Conservation (phyloP, 208 protist species). For the Crithidia bombi region DNA sequence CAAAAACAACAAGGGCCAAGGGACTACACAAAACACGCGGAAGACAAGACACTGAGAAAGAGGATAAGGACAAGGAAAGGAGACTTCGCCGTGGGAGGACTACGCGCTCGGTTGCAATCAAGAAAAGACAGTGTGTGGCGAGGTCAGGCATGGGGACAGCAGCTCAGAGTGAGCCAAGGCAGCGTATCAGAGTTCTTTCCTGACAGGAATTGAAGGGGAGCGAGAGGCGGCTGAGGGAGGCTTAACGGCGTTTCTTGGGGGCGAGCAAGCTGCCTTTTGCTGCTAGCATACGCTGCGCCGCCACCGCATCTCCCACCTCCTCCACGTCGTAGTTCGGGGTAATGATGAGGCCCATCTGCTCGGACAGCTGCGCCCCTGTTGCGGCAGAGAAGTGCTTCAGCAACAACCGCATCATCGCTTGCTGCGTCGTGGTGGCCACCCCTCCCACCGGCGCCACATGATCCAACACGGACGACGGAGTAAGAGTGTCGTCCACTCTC, state of each 20-base stretch:
- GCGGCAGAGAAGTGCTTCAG: conserved; percentile 45
- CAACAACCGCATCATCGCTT: conserved; percentile 51
- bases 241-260: conserved; percentile 6
- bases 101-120: too few species aligned
- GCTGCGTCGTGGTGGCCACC: conserved; percentile 49
- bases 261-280: not conserved
- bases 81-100: too few species aligned
- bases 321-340: conserved; percentile 55
- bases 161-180: not conserved
- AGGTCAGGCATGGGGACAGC: too few species aligned
- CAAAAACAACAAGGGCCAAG: too few species aligned
- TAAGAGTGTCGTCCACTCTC: not conserved
- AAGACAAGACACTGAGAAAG: too few species aligned
- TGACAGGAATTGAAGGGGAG: too few species aligned
- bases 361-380: conserved; percentile 42
- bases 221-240: too few species aligned
- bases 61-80: too few species aligned
- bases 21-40: too few species aligned
- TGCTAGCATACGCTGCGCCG: conserved; percentile 35
- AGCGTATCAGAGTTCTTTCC: too few species aligned
- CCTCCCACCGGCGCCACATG: conserved; percentile 37
- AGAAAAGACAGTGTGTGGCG: too few species aligned
- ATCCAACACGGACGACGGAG: conserved; percentile 16
- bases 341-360: conserved; percentile 48
- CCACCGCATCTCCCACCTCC: conserved; percentile 45